Conservation (phyloP, 2,329 filamentous ascomycete species). For the Botrytis galanthina region DNA sequence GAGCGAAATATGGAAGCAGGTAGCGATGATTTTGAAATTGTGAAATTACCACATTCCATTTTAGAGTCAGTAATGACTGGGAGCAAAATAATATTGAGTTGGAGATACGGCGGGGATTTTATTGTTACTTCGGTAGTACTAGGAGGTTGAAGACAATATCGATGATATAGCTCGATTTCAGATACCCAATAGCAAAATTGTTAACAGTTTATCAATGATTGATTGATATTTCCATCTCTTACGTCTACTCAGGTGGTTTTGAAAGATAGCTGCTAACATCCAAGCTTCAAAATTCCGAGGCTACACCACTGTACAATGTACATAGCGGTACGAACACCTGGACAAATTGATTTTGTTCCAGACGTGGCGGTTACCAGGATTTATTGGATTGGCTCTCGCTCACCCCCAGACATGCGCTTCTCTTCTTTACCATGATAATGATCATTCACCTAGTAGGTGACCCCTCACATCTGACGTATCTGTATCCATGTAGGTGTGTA, state of each 20-base stretch:
- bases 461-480: neutral
- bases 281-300: neutral
- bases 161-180: neutral
- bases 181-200: neutral
- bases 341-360: neutral
- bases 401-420: neutral
- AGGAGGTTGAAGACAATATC: neutral
- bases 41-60: neutral
- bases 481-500: neutral
- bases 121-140: neutral
- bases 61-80: neutral
- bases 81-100: too few relatives aligned
- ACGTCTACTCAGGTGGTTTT: neutral
- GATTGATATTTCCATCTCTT: neutral
- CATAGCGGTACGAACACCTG: too few relatives aligned
- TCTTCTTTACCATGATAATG: neutral
- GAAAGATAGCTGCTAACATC: neutral
- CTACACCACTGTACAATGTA: too few relatives aligned
- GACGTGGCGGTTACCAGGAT: neutral
- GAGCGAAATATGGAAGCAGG: neutral
- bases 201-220: neutral
- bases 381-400: neutral
- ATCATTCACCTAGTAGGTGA: neutral
- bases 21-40: neutral
- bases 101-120: neutral